These are phyloP conservation scores for Zopfochytrium polystomum DNA, from an alignment of 371 early-diverging fungal species.

Conservation along the genomic window DNA sequence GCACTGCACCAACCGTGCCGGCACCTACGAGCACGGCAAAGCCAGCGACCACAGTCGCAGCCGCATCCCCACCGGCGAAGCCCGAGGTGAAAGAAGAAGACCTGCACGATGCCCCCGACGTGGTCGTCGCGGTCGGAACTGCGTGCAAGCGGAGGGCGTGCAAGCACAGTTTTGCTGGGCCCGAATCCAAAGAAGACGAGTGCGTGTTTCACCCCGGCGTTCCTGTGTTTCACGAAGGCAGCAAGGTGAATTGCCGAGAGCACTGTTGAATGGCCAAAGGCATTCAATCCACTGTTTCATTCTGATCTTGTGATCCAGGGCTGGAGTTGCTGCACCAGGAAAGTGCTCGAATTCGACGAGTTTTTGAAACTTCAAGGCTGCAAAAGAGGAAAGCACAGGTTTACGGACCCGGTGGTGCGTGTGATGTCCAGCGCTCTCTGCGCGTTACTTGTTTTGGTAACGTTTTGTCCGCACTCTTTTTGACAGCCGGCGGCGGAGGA, in stretches of 20 bases:
- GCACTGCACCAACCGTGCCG: conserved; percentile 14
- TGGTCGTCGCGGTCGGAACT: conserved; percentile 64
- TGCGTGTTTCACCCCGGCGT: conserved; percentile 86
- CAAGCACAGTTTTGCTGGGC: conserved; percentile 62
- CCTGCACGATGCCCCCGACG: conserved; percentile 62
- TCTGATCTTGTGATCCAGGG: conserved; percentile 22
- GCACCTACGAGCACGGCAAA: conserved; percentile 14
- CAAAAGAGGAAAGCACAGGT: conserved; percentile 77
- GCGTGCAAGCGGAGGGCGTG: conserved; percentile 85
- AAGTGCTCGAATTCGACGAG: conserved; percentile 95
- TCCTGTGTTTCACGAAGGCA: conserved; percentile 85
- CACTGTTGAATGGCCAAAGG: not conserved
- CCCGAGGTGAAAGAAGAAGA: conserved; percentile 57
- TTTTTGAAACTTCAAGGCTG: conserved; percentile 93
- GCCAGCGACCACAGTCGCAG: conserved; percentile 7
- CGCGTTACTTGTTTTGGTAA: not conserved
- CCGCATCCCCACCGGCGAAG: too few species aligned
- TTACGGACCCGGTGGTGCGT: conserved; percentile 38
- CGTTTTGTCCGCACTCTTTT: not conserved
- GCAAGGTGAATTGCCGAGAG: conserved; percentile 38
- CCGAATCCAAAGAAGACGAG: conserved; percentile 51
- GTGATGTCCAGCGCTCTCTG: not conserved
- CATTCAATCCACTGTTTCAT: conserved; percentile 1
- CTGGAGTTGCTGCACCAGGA: conserved; percentile 53
- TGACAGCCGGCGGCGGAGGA: conserved; percentile 37